Percentiles rank a stretch among this genome's conserved stretches.
Conservation (phyloP, 2,329 filamentous ascomycete species). For the Xylariales sp. region DNA sequence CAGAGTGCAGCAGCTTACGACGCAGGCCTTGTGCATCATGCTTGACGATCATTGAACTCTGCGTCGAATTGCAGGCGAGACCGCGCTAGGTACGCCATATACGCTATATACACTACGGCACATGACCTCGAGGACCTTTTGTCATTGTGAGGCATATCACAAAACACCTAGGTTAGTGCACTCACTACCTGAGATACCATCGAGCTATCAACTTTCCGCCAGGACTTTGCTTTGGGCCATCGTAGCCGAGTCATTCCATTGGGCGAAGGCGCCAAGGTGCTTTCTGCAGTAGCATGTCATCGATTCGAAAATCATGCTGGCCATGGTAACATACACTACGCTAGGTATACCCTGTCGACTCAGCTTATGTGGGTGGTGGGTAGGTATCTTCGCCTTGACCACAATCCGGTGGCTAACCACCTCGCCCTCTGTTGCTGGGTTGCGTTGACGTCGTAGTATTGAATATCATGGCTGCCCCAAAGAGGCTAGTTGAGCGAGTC, state of each 20-base stretch:
- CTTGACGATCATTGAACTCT: conserved; percentile 23
- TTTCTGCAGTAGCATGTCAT: conserved; percentile 21
- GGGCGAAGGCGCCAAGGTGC: background rate
- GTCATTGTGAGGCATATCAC: conserved; percentile 24
- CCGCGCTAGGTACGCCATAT: background rate
- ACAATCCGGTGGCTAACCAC: background rate
- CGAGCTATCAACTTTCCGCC: background rate
- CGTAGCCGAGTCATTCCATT: background rate
- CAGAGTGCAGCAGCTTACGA: conserved; percentile 30
- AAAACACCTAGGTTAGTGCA: background rate
- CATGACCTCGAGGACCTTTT: conserved; percentile 19
- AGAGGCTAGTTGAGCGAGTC: conserved; percentile 3
- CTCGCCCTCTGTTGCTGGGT: background rate
- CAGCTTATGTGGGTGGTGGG: background rate
- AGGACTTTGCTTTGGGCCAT: background rate
- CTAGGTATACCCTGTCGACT: conserved; percentile 6
- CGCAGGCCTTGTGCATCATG: conserved; percentile 25
- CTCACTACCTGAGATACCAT: background rate
- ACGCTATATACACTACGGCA: conserved; percentile 1
- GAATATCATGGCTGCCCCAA: background rate
- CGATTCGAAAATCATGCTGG: background rate
- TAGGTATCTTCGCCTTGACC: background rate
- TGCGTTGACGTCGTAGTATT: conserved; percentile 11
- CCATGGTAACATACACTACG: background rate
- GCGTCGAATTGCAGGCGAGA: conserved; percentile 8